Base-by-base conservation (phyloP, 2,329 filamentous ascomycete genomes). In the Arthroderma uncinatum region DNA sequence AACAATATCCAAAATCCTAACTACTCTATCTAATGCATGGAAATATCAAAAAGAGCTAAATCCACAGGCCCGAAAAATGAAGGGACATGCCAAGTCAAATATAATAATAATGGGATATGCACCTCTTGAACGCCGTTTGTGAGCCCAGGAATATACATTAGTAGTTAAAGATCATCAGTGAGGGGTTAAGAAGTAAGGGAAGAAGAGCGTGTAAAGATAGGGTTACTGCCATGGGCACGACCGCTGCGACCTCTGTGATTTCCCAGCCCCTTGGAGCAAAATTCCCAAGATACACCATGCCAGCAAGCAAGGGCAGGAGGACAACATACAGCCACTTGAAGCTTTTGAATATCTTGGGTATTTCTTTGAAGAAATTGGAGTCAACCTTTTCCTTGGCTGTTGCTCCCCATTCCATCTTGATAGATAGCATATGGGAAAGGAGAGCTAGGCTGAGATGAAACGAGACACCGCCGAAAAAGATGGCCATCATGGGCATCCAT, bases 321-420 rank as follows among this genome's bases (percentile, higher is more conserved):
- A 67, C 61, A 2, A 63, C 59, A 58, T 65, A 87, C 86, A 71
- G 87, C 82, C 50, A 87, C 74, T 86, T 90, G 78, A 92, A 92
- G 70, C 82, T 84, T 72, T 84, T 85, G 54, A 92, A 69, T 40
- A 94, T 86, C 68, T 86, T 86, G 34, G 86, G 85, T 16, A 91
- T 81, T 68, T 93, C 89, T 59, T 88, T 86, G 73, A 91, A 92
- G 73, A 94, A 94, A 71, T 89, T 87, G 25, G 86, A 85, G 66
- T 86, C 84, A 65, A 89, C 61, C 28, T 60, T 60, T 21, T 95
- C 89, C 73, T 94, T 94, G 40, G 84, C 81, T 0, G 89, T 94
- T 1, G 88, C 83, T 54, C 88, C 88, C 89, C 89, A 93, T 2
- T 81, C 82, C 85, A 93, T 92, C 72, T 93, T 80, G 67, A 92